Base-by-base conservation (phyloP, 345 rosid species). In the Arabidopsis arenosa region DNA sequence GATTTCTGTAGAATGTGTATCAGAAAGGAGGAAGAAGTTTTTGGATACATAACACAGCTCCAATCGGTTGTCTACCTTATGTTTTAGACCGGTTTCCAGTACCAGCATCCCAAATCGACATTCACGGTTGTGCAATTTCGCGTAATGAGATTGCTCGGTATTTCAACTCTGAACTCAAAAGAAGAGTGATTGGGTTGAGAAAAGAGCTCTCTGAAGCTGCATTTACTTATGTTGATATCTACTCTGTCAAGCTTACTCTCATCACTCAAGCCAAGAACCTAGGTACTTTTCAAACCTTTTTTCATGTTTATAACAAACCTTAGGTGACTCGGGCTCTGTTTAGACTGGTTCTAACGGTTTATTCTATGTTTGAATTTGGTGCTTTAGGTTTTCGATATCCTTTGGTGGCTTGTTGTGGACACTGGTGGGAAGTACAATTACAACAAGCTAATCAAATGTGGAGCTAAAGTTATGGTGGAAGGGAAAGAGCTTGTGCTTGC, bases 21-120 rank as follows among this genome's bases (percentile, higher is more conserved):
- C 23, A 63, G 56, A 72, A 57, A 21, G 92, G 90, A 77, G 89
- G 90, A 35, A 76, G 89, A 66, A 52, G 51, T 35, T 86, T 90
- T 43, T 91, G 90, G 93, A 79, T 91, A 43, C 98, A 89, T 75
- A 93, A 86, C 65, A 88, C 97, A 4, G 96, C 86, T 11, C 97
- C 96, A 3, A 64, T 88, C 3, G 97, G 97, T 3, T 91, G 97
- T 71, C 70, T 85, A 13, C 84, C 92, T 1, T 91, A 87, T 48
- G 75, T 83, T 3, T 15, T 89, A 41, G 93, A 81, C 32, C 80
- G 87, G 14, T 79, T 80, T 37, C 86, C 79, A 1, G 65, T 82
- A 21, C 71, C 66, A 2, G 76, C 73, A 0, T 65, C 83, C 13
- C 85, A 82, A 39, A 54, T 87, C 10, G 91, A 91, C 44, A 33